phyloP scores from a whole-genome alignment of 768 basidiomycete genomes.

The Trametes sanguinea region DNA sequence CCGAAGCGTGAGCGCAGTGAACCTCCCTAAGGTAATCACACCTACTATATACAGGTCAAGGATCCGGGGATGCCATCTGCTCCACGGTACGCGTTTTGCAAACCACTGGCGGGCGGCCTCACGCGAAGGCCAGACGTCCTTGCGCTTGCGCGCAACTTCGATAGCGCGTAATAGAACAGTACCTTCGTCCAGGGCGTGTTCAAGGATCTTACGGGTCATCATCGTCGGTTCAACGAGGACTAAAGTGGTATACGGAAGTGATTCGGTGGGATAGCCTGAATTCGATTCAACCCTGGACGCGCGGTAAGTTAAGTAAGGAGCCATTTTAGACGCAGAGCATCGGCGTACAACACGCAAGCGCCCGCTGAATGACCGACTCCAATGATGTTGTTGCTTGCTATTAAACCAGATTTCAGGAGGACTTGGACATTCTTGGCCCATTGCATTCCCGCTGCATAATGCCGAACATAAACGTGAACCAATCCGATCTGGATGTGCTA shows the following conservation, averaged over 20 bases:
- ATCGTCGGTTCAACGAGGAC: slow-evolving; percentile 14
- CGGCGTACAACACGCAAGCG: not conserved
- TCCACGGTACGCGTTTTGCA: slow-evolving; percentile 13
- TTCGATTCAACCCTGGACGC: not conserved
- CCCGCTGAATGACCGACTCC: slow-evolving; percentile 8
- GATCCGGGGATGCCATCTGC: slow-evolving; percentile 4
- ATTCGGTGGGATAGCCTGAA: not conserved
- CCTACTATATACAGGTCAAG: slow-evolving; percentile 13
- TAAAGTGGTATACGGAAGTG: slow-evolving; percentile 9
- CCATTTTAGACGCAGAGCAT: too few relatives aligned
- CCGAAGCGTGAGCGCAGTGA: not conserved
- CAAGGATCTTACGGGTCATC: slow-evolving; percentile 2
- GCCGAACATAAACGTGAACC: too few relatives aligned
- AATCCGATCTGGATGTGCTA: too few relatives aligned
- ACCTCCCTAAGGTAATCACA: not conserved
- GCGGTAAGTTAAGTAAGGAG: too few relatives aligned
- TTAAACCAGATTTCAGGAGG: slow-evolving; percentile 6
- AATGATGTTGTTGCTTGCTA: not conserved
- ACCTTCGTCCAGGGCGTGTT: not conserved
- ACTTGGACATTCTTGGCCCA: not conserved
- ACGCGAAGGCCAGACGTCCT: slow-evolving; percentile 8
- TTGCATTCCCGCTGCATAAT: not conserved
- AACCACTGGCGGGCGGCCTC: slow-evolving; percentile 5
- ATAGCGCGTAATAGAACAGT: not conserved
- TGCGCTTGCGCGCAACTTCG: not conserved